These are phyloP conservation scores for Jaenimonas drosophilae DNA, from an alignment of 208 protist genomes.

Conservation along the genomic window DNA sequence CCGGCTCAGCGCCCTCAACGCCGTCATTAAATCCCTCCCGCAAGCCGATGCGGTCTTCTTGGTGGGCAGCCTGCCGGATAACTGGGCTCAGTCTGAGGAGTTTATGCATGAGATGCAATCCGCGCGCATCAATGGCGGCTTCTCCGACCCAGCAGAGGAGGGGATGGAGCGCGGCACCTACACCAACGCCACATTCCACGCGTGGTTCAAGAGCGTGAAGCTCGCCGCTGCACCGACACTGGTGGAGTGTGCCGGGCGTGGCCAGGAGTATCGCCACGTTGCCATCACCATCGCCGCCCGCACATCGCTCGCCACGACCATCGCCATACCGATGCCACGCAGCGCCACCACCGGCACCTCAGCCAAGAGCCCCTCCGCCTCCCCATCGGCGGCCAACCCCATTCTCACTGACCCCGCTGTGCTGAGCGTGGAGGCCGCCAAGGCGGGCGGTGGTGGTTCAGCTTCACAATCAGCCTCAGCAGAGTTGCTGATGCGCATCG, in stretches of 20 bases:
- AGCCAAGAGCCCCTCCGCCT: slow-evolving; percentile 36
- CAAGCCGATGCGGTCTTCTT: too few relatives aligned
- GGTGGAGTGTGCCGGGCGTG: slow-evolving; percentile 19
- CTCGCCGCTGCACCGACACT: slow-evolving; percentile 20
- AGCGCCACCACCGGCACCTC: slow-evolving; percentile 54
- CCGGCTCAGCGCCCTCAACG: too few relatives aligned
- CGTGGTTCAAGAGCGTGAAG: slow-evolving; percentile 71
- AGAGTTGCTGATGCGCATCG: too few relatives aligned
- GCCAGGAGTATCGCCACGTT: slow-evolving; percentile 27
- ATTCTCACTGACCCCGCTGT: slow-evolving; percentile 64
- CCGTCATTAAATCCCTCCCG: too few relatives aligned
- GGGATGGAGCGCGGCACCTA: slow-evolving; percentile 19
- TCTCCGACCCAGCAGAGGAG: slow-evolving; percentile 64
- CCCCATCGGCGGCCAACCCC: slow-evolving; percentile 16
- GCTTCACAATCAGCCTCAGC: too few relatives aligned
- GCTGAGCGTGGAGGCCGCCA: slow-evolving; percentile 58
- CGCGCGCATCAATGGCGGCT: slow-evolving; percentile 30
- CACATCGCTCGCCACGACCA: slow-evolving; percentile 20
- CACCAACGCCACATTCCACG: slow-evolving; percentile 30
- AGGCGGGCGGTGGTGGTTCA: slow-evolving; percentile 1
- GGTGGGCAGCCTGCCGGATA: slow-evolving; percentile 61
- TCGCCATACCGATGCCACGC: slow-evolving; percentile 78
- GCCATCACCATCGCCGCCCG: slow-evolving; percentile 24
- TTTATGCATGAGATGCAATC: slow-evolving; percentile 35
- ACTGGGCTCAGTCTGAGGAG: slow-evolving; percentile 16